These are phyloP conservation scores for Colletotrichum eremochloae DNA, from an alignment of 2,329 filamentous ascomycete genomes.

Conservation along the genomic window DNA sequence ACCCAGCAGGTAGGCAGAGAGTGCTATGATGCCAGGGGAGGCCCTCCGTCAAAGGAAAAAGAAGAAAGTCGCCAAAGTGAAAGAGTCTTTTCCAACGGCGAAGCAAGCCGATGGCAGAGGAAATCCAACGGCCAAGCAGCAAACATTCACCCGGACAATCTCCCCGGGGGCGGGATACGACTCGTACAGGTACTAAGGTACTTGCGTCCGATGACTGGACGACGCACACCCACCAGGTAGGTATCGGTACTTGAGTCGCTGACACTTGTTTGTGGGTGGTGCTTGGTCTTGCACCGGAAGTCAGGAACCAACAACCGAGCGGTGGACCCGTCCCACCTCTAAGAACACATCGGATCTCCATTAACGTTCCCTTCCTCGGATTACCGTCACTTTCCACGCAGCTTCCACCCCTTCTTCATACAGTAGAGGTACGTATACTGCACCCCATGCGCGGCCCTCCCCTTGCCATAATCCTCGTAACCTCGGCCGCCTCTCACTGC, in stretches of 20 bases:
- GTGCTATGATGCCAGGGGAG: no score
- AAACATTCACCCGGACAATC: background rate
- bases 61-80: slow-evolving; percentile 14
- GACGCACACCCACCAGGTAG: background rate
- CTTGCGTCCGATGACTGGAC: background rate
- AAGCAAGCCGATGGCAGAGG: slow-evolving; percentile 5
- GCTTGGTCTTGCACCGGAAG: slow-evolving; percentile 21
- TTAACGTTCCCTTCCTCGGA: slow-evolving; percentile 31
- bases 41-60: slow-evolving; percentile 14
- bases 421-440: background rate
- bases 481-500: slow-evolving; percentile 18
- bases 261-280: background rate
- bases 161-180: background rate
- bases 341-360: slow-evolving; percentile 34
- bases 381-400: slow-evolving; percentile 35
- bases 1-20: background rate
- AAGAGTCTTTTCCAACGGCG: background rate
- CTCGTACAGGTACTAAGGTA: background rate
- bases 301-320: slow-evolving; percentile 35
- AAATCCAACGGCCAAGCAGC: slow-evolving; percentile 1
- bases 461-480: slow-evolving; percentile 19
- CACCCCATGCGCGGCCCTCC: background rate
- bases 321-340: slow-evolving; percentile 24
- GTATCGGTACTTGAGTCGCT: background rate
- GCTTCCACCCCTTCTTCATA: background rate